phyloP scores from a whole-genome alignment of 257 asterid genomes.

The Solanum ossicruentum region DNA sequence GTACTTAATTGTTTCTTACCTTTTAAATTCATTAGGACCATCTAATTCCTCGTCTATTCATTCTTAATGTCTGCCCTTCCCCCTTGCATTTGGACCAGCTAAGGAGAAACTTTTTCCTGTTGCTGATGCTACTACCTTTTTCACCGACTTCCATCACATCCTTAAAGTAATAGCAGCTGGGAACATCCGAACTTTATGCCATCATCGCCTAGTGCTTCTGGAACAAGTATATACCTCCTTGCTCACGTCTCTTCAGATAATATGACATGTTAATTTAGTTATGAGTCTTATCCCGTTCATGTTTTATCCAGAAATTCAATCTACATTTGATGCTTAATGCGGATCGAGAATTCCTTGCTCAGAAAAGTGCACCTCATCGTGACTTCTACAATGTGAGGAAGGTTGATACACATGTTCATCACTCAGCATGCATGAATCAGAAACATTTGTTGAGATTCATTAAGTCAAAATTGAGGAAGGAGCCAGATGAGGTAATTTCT shows the following conservation, averaged over 20 bases:
- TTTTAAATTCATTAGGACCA: background rate
- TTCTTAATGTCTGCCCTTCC: background rate
- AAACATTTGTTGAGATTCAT: conserved; percentile 90
- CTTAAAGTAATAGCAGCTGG: conserved; percentile 96
- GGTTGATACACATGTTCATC: conserved; percentile 98
- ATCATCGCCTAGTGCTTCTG: conserved; percentile 85
- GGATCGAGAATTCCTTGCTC: conserved; percentile 96
- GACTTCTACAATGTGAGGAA: conserved; percentile 96
- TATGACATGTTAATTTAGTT: background rate
- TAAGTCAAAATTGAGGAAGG: conserved; percentile 90
- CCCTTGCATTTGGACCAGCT: conserved; percentile 36
- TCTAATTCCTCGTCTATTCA: background rate
- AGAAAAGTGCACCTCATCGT: conserved; percentile 98
- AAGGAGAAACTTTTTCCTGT: conserved; percentile 76
- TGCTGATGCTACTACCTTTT: conserved; percentile 88
- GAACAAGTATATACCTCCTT: conserved; percentile 52
- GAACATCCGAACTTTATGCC: conserved; percentile 80
- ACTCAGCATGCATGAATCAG: conserved; percentile 99
- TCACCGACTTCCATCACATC: conserved; percentile 88
- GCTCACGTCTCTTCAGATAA: background rate
- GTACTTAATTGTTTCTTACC: background rate
- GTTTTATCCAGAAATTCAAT: conserved; percentile 73
- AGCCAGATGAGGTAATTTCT: conserved; percentile 80
- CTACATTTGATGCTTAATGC: conserved; percentile 99
- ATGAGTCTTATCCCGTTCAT: background rate